Percentiles rank a stretch among this genome's conserved stretches.
phyloP scores from a whole-genome alignment of 2,329 filamentous ascomycete species.

The Pseudogymnoascus sp. region DNA sequence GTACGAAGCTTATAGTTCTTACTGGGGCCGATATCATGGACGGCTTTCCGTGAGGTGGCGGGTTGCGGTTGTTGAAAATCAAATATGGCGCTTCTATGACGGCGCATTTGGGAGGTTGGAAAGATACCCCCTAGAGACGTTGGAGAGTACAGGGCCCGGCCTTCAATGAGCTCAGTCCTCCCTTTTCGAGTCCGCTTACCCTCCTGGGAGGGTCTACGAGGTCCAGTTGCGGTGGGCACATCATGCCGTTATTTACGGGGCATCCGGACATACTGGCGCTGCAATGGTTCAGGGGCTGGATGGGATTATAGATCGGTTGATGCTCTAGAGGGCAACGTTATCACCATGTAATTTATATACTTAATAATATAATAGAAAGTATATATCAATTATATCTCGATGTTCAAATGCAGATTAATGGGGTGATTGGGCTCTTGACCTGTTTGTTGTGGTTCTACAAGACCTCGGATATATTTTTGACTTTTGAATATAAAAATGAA shows the following conservation, averaged over 20 bases:
- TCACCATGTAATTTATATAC: neutral
- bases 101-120: neutral
- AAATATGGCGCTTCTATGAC: neutral
- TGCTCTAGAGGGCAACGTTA: neutral
- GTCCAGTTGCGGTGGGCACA: neutral
- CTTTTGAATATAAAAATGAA: neutral
- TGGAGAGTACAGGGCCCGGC: neutral
- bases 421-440: too few species aligned
- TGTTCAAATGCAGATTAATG: too few species aligned
- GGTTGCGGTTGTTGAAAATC: neutral
- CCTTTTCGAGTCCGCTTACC: neutral
- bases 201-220: neutral
- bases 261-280: neutral
- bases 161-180: neutral
- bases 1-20: conserved; percentile 19
- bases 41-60: conserved; percentile 15
- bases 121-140: neutral
- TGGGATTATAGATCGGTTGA: neutral
- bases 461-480: neutral
- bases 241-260: neutral
- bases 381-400: neutral
- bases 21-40: conserved; percentile 19
- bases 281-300: neutral
- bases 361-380: neutral
- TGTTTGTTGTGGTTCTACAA: neutral